Conservation (phyloP, 139 green algal species). For the Chlamydomonas incerta region DNA sequence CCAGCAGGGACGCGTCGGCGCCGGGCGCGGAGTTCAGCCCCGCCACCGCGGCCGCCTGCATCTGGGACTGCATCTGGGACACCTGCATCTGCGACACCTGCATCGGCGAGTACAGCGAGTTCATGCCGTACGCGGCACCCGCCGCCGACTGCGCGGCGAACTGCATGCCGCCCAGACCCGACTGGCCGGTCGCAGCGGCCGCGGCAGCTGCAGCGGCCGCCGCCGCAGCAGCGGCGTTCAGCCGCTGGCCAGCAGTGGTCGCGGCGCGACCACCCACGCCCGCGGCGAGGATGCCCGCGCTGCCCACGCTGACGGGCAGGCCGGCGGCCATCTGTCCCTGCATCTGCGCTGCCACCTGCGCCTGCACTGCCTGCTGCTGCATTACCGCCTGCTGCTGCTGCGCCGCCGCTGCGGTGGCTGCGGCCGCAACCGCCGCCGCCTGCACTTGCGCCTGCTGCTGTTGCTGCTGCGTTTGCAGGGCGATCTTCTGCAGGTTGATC, state of each 20-base stretch:
- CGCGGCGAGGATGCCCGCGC: not conserved
- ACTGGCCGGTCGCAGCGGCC: too few species aligned
- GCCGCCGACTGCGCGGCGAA: not conserved
- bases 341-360: not conserved
- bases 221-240: conserved; percentile 5
- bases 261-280: not conserved
- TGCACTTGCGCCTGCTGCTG: not conserved
- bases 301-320: not conserved
- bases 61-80: too few species aligned
- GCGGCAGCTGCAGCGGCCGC: not conserved
- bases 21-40: not conserved
- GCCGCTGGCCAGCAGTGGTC: not conserved
- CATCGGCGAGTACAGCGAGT: not conserved
- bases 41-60: not conserved
- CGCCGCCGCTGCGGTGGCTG: not conserved
- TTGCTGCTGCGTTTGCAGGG: conserved; percentile 37
- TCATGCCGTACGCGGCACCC: not conserved
- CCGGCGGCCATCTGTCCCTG: too few species aligned
- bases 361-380: not conserved
- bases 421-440: not conserved
- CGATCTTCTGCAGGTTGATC: conserved; percentile 70
- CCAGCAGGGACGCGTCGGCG: conserved; percentile 4
- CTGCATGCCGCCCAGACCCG: not conserved
- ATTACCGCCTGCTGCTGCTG: not conserved
- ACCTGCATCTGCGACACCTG: not conserved